Evolutionary conservation across 441 rosid species (phyloP).

Genomic region (Aleurites moluccanus): DNA sequence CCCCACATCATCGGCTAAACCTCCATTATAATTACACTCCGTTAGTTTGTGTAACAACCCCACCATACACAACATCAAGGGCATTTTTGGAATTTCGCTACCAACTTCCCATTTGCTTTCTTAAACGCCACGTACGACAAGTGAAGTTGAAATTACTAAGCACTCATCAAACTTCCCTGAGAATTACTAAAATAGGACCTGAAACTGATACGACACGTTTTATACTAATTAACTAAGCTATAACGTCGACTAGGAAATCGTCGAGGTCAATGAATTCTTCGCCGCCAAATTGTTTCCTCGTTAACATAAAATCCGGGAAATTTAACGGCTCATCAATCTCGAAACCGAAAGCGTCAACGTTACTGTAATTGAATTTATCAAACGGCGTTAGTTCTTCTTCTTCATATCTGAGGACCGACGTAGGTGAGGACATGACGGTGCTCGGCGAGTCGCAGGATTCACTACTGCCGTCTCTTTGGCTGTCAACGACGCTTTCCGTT

Average conservation of each 20-base stretch:
- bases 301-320: slow-evolving; percentile 17
- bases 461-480: background rate
- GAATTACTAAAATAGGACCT: background rate
- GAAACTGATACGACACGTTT: background rate
- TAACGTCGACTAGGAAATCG: slow-evolving; percentile 35
- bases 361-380: slow-evolving; percentile 11
- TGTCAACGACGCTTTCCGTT: slow-evolving; percentile 3
- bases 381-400: slow-evolving; percentile 19
- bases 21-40: slow-evolving; percentile 22
- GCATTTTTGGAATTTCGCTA: background rate
- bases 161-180: background rate
- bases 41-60: slow-evolving; percentile 19
- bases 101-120: no score
- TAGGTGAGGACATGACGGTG: slow-evolving; percentile 29
- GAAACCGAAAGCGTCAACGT: slow-evolving; percentile 31
- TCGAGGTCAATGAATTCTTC: slow-evolving; percentile 35
- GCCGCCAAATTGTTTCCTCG: slow-evolving; percentile 6
- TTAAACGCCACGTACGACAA: background rate
- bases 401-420: slow-evolving; percentile 36
- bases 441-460: slow-evolving; percentile 17
- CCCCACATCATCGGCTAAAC: background rate
- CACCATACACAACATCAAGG: slow-evolving; percentile 1
- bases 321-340: slow-evolving; percentile 24
- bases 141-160: background rate
- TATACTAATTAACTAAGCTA: background rate